Base-by-base conservation (phyloP, 2,329 filamentous ascomycete species). In the Diplocarpon rosae region DNA sequence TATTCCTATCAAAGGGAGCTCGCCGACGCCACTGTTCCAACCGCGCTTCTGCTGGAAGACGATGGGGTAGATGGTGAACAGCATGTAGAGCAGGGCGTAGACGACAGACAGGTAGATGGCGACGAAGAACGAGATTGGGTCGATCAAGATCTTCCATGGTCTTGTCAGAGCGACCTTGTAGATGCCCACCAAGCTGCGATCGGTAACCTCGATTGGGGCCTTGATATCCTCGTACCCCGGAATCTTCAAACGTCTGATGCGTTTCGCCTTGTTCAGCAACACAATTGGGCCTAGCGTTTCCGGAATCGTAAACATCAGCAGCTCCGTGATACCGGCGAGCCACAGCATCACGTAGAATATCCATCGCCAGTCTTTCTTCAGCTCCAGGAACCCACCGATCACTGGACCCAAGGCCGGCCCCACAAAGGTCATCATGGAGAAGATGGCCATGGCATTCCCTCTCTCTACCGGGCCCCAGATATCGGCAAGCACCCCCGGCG, bases 101-200 rank as follows among this genome's bases (percentile, higher is more conserved):
- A 58, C 56, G 5, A 59, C 43, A 0, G 78, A 82, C 81, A 92
- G 88, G 69, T 93, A 94, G 2, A 93, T 55, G 1, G 81, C 78
- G 57, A 93, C 82, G 58, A 90, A 75, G 52, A 94, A 75, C 35
- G 92, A 85, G 56, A 95, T 94, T 27, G 84, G 78, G 63, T 94
- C 87, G 60, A 94, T 92, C 0, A 95, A 72, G 0, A 94, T 75
- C 0, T 80, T 85, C 89, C 89, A 95, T n/a, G 82, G 81, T 62
- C 95, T 94, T 1, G 85, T 75, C 1, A 87, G 80, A 90, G 5
- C 93, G 67, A 5, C 81, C 85, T 67, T 95, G 94, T 68, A 76
- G 83, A 53, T 66, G 56, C 12, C 66, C 60, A 30, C 41, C 5
- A 60, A 4, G 66, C 63, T 7, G 67, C 54, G 71, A 68, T 37